Evolutionary conservation across 139 green algal genomes (phyloP), one percentile per base, ranked within the genome.

Genomic region (Volvox reticuliferus): DNA sequence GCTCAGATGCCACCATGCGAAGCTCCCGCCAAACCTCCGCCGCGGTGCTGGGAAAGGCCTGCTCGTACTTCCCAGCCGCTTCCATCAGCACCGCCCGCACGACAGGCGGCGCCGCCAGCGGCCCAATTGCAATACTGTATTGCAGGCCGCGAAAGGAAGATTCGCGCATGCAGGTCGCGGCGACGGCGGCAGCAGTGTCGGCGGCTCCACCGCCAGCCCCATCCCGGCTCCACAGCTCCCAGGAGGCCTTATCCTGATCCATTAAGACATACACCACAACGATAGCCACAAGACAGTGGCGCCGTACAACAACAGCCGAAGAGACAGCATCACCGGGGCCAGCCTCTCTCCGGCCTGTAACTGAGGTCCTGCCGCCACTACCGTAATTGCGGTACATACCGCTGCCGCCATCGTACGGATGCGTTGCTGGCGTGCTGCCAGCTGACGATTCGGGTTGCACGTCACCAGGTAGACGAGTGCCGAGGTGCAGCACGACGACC

Each of bases 41-140:
- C 1, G 36, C 83, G 35, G 21, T 50, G 18, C 1, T 71, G 14
- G 85, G 85, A 24, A 89, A 89, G 2, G 85, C 85, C 28, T 37
- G 33, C 69, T 82, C 69, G 71, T 89, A 89, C 28, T 18, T 3
- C n/a, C 12, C 36, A 0, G 69, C 85, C 28, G 85, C 69, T 14
- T 26, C 85, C 17, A n/a, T 21, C 85, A 89, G 44, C 68, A 50
- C 69, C 37, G 37, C 28, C 13, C 62, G 85, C 44, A 33, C 85
- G 1, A 44, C 21, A 44, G 69, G 37, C 44, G 85, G 85, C 37
- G 85, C 85, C 16, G 85, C 85, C 28, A 17, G 37, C 28, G 85
- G n/a, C 18, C 85, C 85, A 1, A n/a, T 36, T 30, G 44, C 44
- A 1, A 89, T 68, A 1, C 9, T 73, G 85, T 89, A 89, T n/a